These are phyloP conservation scores for Arachis monticola DNA, from an alignment of 331 rosid genomes.

Conservation along the genomic window DNA sequence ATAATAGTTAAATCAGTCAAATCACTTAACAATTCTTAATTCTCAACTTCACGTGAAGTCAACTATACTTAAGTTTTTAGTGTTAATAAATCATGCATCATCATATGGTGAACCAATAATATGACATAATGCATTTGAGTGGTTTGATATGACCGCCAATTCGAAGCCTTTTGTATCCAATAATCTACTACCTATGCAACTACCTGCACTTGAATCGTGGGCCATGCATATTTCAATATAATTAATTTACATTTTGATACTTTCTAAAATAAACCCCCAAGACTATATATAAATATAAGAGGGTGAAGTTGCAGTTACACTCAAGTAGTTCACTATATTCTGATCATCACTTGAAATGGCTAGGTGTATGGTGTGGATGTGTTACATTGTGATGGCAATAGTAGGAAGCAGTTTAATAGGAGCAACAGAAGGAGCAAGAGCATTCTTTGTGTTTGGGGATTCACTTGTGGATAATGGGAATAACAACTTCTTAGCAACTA, in stretches of 20 bases:
- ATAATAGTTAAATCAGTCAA: no score
- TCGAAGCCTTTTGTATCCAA: not conserved
- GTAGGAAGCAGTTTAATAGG: constrained; percentile 33
- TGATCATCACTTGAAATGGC: constrained; percentile 43
- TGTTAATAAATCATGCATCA: no score
- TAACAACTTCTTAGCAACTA: constrained; percentile 77
- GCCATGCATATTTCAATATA: not conserved
- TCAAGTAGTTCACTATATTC: not conserved
- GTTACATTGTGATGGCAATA: constrained; percentile 33
- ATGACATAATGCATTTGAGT: not conserved
- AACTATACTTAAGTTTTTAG: no score
- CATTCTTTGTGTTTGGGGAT: constrained; percentile 94
- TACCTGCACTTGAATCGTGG: constrained; percentile 40
- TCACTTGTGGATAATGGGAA: constrained; percentile 88
- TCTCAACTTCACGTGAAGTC: no score
- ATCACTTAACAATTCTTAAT: no score
- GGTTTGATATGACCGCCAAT: not conserved
- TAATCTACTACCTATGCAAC: not conserved
- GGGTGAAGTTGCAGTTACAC: not conserved
- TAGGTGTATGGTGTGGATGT: constrained; percentile 22
- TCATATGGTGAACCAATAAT: no score
- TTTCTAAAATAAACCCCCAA: not conserved
- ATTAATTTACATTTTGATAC: not conserved
- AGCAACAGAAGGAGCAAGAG: constrained; percentile 67
- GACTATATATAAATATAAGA: constrained; percentile 34